A percentile compares a stretch with the other conserved stretches of the same genome.
Conservation (phyloP, 1,139 yeast species). For the Casaregolazyma lundiana region DNA sequence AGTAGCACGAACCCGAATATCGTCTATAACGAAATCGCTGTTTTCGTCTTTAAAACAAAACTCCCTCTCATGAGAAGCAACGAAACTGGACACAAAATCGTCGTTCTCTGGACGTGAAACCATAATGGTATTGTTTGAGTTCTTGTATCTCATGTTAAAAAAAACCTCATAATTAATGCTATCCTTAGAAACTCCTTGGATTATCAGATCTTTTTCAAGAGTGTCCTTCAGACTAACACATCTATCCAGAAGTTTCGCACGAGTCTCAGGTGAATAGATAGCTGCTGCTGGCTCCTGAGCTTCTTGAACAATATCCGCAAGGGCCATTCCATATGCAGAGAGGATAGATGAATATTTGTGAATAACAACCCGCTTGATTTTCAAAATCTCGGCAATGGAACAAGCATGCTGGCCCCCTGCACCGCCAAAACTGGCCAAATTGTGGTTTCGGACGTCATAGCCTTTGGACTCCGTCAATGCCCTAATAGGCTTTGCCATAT, state of each 20-base stretch:
- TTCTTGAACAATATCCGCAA: constrained; percentile 26
- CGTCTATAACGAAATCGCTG: constrained; percentile 10
- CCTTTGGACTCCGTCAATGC: constrained; percentile 33
- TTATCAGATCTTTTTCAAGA: constrained; percentile 1
- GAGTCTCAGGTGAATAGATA: constrained; percentile 2
- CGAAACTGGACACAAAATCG: constrained; percentile 7
- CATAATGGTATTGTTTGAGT: constrained; percentile 13
- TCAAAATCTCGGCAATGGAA: constrained; percentile 28
- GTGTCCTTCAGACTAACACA: constrained; percentile 3
- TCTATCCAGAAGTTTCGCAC: too few species aligned
- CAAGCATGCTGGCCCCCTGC: constrained; percentile 35
- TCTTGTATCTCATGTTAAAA: constrained; percentile 13
- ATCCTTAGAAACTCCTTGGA: constrained; percentile 6
- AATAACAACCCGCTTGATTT: constrained; percentile 28
- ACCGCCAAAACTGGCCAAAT: constrained; percentile 33
- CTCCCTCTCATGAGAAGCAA: constrained; percentile 10
- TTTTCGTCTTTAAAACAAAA: constrained; percentile 12
- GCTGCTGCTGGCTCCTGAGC: constrained; percentile 7
- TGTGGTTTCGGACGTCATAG: constrained; percentile 26
- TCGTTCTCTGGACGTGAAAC: background rate
- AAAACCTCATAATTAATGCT: too few species aligned
- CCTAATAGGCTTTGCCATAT: constrained; percentile 33
- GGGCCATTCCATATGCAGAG: constrained; percentile 34
- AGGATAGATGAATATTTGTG: constrained; percentile 33
- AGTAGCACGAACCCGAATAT: constrained; percentile 3